Evolutionary conservation across 345 rosid species (phyloP).

Genomic region (Populus pruinosa): DNA sequence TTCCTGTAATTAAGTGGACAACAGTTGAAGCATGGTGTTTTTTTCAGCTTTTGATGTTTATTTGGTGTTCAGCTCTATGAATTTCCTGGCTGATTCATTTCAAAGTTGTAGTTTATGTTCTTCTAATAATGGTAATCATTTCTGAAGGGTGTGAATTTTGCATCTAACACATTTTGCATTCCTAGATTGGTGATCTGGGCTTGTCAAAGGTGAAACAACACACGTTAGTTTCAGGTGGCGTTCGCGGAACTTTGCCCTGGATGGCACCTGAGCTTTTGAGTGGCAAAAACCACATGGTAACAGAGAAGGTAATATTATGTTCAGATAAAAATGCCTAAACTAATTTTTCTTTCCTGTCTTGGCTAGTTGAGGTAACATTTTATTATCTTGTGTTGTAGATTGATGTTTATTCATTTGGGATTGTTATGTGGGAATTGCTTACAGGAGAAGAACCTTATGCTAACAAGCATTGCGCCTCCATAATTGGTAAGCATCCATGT

Average conservation of each 20-base stretch:
- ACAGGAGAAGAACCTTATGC: constrained; percentile 96
- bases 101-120: background rate
- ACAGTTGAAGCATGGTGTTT: background rate
- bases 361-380: background rate
- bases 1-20: background rate
- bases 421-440: constrained; percentile 98
- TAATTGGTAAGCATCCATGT: constrained; percentile 61
- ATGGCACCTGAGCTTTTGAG: constrained; percentile 99
- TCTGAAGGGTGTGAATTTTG: background rate
- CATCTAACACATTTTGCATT: constrained; percentile 12
- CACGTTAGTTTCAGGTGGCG: constrained; percentile 95
- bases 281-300: constrained; percentile 94
- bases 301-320: constrained; percentile 71
- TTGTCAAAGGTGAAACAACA: constrained; percentile 93
- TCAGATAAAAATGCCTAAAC: background rate
- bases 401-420: constrained; percentile 96
- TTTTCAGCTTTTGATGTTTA: constrained; percentile 10
- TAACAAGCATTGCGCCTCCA: constrained; percentile 90
- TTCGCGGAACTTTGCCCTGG: constrained; percentile 99
- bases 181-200: constrained; percentile 95
- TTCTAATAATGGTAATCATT: background rate
- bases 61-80: background rate
- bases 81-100: background rate
- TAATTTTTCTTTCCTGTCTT: background rate
- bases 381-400: constrained; percentile 43